Conservation (phyloP, 345 rosid species). For the Rhodomyrtus tomentosa region DNA sequence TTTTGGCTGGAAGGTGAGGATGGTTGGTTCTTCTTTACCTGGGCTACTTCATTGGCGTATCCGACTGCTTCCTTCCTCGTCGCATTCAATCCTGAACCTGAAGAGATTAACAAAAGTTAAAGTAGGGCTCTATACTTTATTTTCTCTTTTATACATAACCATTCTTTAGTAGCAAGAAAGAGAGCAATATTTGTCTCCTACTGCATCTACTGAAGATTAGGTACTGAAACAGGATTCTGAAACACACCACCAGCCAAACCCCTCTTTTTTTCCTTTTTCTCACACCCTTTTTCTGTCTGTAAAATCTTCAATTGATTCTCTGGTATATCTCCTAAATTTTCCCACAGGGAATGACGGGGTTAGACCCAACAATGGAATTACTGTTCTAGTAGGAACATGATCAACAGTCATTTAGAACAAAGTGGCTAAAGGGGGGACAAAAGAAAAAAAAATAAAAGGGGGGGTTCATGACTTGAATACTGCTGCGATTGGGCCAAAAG, state of each 20-base stretch:
- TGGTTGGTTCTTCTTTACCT: neutral
- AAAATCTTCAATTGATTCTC: neutral
- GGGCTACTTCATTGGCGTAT: neutral
- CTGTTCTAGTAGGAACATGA: neutral
- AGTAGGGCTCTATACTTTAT: neutral
- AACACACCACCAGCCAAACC: neutral
- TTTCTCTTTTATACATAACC: neutral
- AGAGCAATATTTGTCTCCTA: neutral
- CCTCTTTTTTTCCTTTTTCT: neutral
- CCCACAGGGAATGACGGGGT: neutral
- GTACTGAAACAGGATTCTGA: neutral
- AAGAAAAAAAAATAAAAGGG: neutral
- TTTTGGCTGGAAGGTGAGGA: conserved; percentile 7
- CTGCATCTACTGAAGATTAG: neutral
- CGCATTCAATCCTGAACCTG: conserved; percentile 13
- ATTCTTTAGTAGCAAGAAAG: neutral
- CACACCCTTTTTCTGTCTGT: neutral
- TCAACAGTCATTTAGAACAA: neutral
- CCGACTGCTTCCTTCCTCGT: neutral
- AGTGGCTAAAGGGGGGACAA: neutral
- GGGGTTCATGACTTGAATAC: neutral
- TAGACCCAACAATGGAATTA: neutral
- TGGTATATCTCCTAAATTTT: neutral
- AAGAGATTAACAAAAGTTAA: neutral
- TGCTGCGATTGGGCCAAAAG: neutral